Percentiles rank a stretch among this genome's conserved stretches.
Evolutionary conservation across 75 land plant genomes (phyloP).

Genomic region (Pseudotsuga menziesii): DNA sequence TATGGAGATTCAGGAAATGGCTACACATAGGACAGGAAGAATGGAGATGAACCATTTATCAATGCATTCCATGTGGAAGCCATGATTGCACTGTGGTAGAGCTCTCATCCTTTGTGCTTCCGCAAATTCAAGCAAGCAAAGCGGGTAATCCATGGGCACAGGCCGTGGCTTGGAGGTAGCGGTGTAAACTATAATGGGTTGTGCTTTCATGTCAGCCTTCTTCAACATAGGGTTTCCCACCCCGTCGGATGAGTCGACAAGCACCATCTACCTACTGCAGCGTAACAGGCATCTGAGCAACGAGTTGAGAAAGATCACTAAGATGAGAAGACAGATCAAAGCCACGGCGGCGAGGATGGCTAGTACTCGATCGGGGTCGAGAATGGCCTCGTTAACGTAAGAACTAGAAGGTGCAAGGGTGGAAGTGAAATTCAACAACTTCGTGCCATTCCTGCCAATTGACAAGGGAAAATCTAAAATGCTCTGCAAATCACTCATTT

Average conservation of each 20-base stretch:
- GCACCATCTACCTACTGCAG: not conserved
- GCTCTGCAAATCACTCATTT: no score
- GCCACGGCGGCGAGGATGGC: constrained; percentile 41
- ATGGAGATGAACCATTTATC: constrained; percentile 33
- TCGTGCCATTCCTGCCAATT: no score
- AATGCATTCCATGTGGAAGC: constrained; percentile 41
- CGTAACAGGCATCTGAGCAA: not conserved
- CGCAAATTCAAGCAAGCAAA: constrained; percentile 56
- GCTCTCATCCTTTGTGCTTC: constrained; percentile 37
- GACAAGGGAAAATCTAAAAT: no score
- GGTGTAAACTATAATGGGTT: constrained; percentile 18
- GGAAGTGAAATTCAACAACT: no score
- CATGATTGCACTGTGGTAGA: constrained; percentile 44
- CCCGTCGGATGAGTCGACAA: not conserved
- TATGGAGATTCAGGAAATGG: no score
- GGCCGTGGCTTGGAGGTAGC: constrained; percentile 15
- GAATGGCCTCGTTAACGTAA: constrained; percentile 21
- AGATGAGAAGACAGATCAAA: not conserved
- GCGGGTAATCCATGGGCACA: constrained; percentile 34
- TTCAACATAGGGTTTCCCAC: not conserved
- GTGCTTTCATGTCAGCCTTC: not conserved
- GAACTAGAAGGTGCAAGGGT: no score
- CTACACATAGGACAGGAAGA: constrained; percentile 64
- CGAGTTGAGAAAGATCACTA: not conserved
- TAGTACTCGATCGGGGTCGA: constrained; percentile 67